phyloP scores from a whole-genome alignment of 2,329 filamentous ascomycete species.

The Cladobotryum protrusum region DNA sequence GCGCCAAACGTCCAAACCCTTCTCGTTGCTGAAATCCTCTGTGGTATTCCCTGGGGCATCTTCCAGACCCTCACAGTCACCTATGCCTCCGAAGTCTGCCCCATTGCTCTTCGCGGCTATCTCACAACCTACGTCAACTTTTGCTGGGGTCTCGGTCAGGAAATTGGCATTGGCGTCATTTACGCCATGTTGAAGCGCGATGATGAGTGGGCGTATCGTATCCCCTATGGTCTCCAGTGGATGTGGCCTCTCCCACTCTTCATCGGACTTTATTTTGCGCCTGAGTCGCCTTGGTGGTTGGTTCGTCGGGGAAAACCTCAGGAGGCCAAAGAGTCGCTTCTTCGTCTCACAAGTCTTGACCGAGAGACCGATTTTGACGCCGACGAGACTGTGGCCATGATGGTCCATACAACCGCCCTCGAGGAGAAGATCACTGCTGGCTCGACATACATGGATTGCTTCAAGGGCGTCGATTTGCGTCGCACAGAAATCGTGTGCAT shows the following conservation, averaged over 20 bases:
- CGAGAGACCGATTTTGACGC: constrained; percentile 68
- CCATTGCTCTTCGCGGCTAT: constrained; percentile 64
- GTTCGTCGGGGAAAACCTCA: constrained; percentile 58
- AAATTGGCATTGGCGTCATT: constrained; percentile 68
- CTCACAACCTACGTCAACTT: constrained; percentile 71
- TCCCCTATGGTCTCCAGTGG: constrained; percentile 70
- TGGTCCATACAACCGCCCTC: constrained; percentile 79
- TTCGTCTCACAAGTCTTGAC: constrained; percentile 57
- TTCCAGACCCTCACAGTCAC: constrained; percentile 55
- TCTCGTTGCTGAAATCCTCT: constrained; percentile 56
- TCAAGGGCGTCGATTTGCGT: constrained; percentile 69
- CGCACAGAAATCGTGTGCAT: constrained; percentile 67
- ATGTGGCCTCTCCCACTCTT: constrained; percentile 67
- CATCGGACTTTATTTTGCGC: constrained; percentile 60
- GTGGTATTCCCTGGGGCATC: constrained; percentile 57
- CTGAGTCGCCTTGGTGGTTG: constrained; percentile 71
- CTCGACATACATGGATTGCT: constrained; percentile 74
- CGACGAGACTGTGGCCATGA: constrained; percentile 84
- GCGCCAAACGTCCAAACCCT: constrained; percentile 53
- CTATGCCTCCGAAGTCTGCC: constrained; percentile 67
- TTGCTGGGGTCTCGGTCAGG: constrained; percentile 71
- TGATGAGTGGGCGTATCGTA: constrained; percentile 64
- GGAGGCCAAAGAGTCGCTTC: constrained; percentile 59
- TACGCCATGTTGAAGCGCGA: constrained; percentile 58
- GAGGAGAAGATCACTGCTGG: constrained; percentile 71